Conservation (phyloP, 352 stramenopile species). For the Paralagenidium karlingii region DNA sequence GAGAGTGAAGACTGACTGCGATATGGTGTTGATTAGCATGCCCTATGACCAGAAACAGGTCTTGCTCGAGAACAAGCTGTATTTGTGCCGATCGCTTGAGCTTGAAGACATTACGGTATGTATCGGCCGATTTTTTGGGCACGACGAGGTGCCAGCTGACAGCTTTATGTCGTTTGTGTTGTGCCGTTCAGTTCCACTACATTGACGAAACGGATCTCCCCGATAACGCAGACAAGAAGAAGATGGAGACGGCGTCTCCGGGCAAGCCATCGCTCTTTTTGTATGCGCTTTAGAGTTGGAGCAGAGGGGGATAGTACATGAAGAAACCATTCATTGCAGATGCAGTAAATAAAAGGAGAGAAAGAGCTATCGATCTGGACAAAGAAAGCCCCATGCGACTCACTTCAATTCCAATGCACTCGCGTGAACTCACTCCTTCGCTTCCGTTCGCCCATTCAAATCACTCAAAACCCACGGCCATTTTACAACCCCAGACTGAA, state of each 20-base stretch:
- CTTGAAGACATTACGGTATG: slow-evolving; percentile 71
- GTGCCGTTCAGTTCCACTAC: slow-evolving; percentile 54
- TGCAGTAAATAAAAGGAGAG: background rate
- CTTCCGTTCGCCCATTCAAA: background rate
- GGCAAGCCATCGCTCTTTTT: slow-evolving; percentile 44
- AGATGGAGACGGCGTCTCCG: slow-evolving; percentile 67
- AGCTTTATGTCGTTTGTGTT: slow-evolving; percentile 3
- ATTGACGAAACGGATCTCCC: slow-evolving; percentile 52
- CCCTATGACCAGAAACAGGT: slow-evolving; percentile 93
- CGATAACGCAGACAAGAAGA: slow-evolving; percentile 59
- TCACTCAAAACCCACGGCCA: too few relatives aligned
- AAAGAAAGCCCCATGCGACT: too few relatives aligned
- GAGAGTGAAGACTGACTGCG: slow-evolving; percentile 1
- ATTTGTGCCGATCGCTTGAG: slow-evolving; percentile 82
- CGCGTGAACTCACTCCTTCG: too few relatives aligned
- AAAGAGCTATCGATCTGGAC: too few relatives aligned
- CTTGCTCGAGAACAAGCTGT: slow-evolving; percentile 85
- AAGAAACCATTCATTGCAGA: background rate
- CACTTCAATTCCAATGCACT: too few relatives aligned
- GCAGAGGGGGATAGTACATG: background rate
- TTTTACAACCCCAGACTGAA: slow-evolving; percentile 63
- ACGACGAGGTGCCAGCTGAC: slow-evolving; percentile 1
- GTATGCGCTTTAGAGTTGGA: slow-evolving; percentile 1
- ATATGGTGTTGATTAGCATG: slow-evolving; percentile 37
- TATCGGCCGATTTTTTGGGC: background rate